Percentiles rank a stretch among this genome's conserved stretches.
Evolutionary conservation across 768 basidiomycete genomes (phyloP).

Genomic region (Royoungia palumana): DNA sequence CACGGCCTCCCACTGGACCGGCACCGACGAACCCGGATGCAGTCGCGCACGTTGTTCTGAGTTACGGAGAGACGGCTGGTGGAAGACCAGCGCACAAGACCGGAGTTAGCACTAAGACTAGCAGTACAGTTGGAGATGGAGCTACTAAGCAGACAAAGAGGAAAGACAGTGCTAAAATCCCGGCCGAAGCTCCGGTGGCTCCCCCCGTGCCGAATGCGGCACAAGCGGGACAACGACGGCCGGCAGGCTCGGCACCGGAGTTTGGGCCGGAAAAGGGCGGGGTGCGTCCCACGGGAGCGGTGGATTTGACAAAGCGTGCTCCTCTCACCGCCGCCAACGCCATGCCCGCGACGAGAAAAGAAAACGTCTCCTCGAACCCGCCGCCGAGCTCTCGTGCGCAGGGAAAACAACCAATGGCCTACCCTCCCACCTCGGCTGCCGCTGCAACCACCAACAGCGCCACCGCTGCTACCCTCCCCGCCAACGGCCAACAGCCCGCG

Average conservation of each 20-base stretch:
- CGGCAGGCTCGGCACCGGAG: slow-evolving; percentile 32
- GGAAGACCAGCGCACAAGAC: background rate
- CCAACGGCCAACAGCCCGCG: slow-evolving; percentile 31
- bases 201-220: slow-evolving; percentile 29
- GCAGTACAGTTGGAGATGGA: slow-evolving; percentile 15
- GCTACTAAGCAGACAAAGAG: slow-evolving; percentile 44
- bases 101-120: slow-evolving; percentile 30
- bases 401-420: slow-evolving; percentile 92
- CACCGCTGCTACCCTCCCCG: slow-evolving; percentile 24
- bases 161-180: slow-evolving; percentile 25
- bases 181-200: slow-evolving; percentile 25
- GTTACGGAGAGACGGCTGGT: slow-evolving; percentile 34
- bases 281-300: slow-evolving; percentile 30
- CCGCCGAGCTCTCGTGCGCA: slow-evolving; percentile 80
- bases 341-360: slow-evolving; percentile 41
- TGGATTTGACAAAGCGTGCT: slow-evolving; percentile 37
- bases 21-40: slow-evolving; percentile 23
- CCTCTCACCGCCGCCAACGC: slow-evolving; percentile 37
- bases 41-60: slow-evolving; percentile 39
- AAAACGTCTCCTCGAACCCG: slow-evolving; percentile 36
- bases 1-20: slow-evolving; percentile 16
- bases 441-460: slow-evolving; percentile 34
- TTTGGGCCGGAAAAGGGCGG: slow-evolving; percentile 33
- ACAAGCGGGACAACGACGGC: slow-evolving; percentile 14
- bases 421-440: slow-evolving; percentile 32